Conservation (phyloP, 163 green algal species). For the Trebouxiophyceae sp. region DNA sequence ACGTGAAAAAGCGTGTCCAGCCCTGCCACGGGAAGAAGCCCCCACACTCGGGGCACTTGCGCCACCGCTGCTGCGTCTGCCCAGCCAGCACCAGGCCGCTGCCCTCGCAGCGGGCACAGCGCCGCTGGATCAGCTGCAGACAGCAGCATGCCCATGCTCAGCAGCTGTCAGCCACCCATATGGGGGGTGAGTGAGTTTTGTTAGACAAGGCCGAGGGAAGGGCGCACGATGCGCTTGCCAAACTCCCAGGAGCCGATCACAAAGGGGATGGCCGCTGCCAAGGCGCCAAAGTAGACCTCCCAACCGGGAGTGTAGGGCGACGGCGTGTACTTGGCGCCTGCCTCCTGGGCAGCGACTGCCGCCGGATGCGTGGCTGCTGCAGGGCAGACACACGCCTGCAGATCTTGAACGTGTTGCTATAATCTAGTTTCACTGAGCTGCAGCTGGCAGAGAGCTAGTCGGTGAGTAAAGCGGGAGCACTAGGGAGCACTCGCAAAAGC, state of each 20-base stretch:
- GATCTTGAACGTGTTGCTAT: no score
- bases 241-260: constrained; percentile 54
- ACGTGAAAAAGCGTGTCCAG: constrained; percentile 46
- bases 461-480: no score
- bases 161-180: neutral
- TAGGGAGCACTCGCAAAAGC: no score
- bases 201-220: neutral
- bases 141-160: neutral
- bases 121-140: constrained; percentile 42
- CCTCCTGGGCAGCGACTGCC: constrained; percentile 3
- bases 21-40: constrained; percentile 40
- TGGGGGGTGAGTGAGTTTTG: neutral
- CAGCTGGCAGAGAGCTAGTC: no score
- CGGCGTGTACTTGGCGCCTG: constrained; percentile 12
- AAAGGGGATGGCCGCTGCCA: constrained; percentile 43
- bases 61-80: neutral
- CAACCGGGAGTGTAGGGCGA: constrained; percentile 15
- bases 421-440: no score
- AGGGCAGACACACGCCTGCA: no score
- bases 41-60: constrained; percentile 50
- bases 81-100: constrained; percentile 40
- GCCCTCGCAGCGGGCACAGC: constrained; percentile 39
- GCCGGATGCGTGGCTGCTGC: no score
- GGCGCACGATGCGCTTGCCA: constrained; percentile 44
- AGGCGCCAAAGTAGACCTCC: constrained; percentile 34